Base-by-base conservation (phyloP, 2,329 filamentous ascomycete species). In the Xylariales sp. region DNA sequence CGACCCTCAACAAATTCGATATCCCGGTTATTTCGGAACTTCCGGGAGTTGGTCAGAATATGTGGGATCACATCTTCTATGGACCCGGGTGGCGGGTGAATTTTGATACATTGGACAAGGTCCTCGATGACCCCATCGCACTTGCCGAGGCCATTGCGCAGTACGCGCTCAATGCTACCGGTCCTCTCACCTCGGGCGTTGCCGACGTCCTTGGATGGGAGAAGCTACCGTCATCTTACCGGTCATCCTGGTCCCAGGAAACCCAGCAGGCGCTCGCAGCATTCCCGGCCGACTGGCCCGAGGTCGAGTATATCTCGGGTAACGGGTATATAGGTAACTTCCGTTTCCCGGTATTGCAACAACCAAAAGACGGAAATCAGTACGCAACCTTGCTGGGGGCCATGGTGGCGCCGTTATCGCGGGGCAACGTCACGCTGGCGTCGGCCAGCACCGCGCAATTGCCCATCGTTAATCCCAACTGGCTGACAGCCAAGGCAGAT, bases 241-340 rank as follows among this genome's bases (percentile, higher is more conserved):
- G 52, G 8, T 6, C n/a, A 2, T 39, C 42, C 19, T 43, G 38
- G 29, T 43, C 41, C 6, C 2, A 33, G 10, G 34, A 44, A 17
- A 45, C 41, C 25, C 42, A 40, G 24, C 49, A 48, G 11, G 42
- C 79, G 17, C 76, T 80, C 19, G 76, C 78, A 30, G 72, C 76
- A 41, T 80, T 75, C 27, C 40, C 42, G 19, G 42, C 27, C 29
- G 42, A 45, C 33, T 45, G 40, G 40, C 42, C 42, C 29, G 40
- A 45, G 37, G 33, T 42, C 33, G 42, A 45, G 33, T 37, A 40
- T 29, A 27, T 42, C 32, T 28, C 35, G 13, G 39, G 28, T 8
- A 36, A 38, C 23, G 42, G 40, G 18, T 41, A 38, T 34, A 42
- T 44, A 21, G 39, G 42, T 20, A 35, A 43, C 33, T 43, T 43